These are phyloP conservation scores for Phalaenopsis aphrodite DNA, from an alignment of 106 monocot genomes.

Conservation along the genomic window DNA sequence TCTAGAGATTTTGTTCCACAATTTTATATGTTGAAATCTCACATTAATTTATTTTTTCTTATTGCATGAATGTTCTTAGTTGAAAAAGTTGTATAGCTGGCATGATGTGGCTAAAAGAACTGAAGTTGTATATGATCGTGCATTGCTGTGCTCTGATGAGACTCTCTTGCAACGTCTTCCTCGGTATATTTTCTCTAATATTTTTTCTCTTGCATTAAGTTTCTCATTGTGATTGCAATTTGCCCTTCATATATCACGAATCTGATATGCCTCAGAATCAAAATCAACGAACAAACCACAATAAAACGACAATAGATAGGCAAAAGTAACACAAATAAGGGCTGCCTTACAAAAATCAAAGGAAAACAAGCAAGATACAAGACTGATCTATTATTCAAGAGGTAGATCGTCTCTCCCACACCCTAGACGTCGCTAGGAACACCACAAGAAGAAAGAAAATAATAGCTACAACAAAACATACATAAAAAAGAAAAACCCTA, in stretches of 20 bases:
- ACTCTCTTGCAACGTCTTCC: slow-evolving; percentile 65
- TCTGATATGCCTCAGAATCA: background rate
- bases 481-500: too few species aligned
- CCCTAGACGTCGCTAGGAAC: too few species aligned
- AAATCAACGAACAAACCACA: too few species aligned
- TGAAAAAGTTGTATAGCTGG: slow-evolving; percentile 95
- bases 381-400: too few species aligned
- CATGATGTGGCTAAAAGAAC: slow-evolving; percentile 96
- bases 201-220: background rate
- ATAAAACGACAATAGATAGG: too few species aligned
- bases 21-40: background rate
- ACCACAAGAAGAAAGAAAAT: too few species aligned
- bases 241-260: too few species aligned
- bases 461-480: too few species aligned
- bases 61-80: slow-evolving; percentile 25
- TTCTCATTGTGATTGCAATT: background rate
- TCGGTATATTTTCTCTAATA: slow-evolving; percentile 29
- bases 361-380: too few species aligned
- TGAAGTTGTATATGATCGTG: slow-evolving; percentile 74
- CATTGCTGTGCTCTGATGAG: slow-evolving; percentile 41
- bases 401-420: too few species aligned
- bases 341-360: too few species aligned
- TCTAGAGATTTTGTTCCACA: background rate
- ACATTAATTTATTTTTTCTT: slow-evolving; percentile 1
- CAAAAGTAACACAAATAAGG: too few species aligned